Percentiles rank a stretch among this genome's conserved stretches.
Conservation (phyloP, 176 grass and related monocot genomes). For the Triticum dicoccoides region DNA sequence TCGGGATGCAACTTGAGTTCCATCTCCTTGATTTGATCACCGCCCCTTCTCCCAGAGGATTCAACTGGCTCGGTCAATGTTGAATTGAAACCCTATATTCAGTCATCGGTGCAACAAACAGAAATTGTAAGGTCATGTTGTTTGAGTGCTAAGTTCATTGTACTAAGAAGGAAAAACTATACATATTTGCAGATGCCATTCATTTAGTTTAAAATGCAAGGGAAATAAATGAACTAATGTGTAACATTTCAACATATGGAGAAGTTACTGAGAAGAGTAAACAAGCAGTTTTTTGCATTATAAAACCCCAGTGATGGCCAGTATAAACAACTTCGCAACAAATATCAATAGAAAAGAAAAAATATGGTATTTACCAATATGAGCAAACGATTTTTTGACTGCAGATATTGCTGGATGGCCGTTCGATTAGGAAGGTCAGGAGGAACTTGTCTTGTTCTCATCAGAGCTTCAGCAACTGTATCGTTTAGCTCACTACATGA, state of each 20-base stretch:
- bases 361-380: conserved; percentile 71
- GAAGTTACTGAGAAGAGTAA: not conserved
- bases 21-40: conserved; percentile 99
- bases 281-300: not conserved
- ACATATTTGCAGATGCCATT: not conserved
- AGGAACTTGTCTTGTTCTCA: conserved; percentile 97
- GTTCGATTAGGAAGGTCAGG: conserved; percentile 56
- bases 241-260: not conserved
- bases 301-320: not conserved
- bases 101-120: conserved; percentile 5
- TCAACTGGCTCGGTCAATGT: conserved; percentile 94
- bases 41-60: conserved; percentile 92
- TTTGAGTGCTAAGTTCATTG: not conserved
- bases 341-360: conserved; percentile 4
- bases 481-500: conserved; percentile 85
- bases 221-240: not conserved
- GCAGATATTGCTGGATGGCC: conserved; percentile 67
- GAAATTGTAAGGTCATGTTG: not conserved
- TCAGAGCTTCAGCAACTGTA: conserved; percentile 84
- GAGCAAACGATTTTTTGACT: conserved; percentile 77
- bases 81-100: conserved; percentile 92
- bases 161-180: not conserved
- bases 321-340: not conserved
- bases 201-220: not conserved
- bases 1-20: conserved; percentile 98